Evolutionary conservation across 2,329 filamentous ascomycete species (phyloP).

Genomic region (Cordyceps javanica): DNA sequence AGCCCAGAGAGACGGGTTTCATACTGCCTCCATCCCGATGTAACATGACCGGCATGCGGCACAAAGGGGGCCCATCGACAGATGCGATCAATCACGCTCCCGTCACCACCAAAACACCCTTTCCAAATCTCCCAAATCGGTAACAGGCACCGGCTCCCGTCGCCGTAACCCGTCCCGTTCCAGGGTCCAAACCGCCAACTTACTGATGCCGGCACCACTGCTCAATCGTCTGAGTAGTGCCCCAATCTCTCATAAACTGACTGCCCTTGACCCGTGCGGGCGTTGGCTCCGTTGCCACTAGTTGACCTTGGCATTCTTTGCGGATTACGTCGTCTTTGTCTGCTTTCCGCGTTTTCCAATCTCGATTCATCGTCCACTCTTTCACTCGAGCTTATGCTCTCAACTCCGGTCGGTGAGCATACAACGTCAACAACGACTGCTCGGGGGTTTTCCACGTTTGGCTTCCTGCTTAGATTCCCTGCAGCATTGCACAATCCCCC

Average conservation of each 20-base stretch:
- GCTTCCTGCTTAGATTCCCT: too few species aligned
- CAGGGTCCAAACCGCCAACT: constrained; percentile 1
- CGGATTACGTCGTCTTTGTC: not conserved
- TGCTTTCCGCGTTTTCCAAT: not conserved
- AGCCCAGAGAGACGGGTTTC: not conserved
- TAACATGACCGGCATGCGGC: not conserved
- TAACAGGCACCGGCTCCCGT: constrained; percentile 2
- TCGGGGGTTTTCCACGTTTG: not conserved
- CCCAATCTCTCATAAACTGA: too few species aligned
- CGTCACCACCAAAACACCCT: not conserved
- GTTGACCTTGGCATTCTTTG: not conserved
- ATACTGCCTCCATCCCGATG: not conserved
- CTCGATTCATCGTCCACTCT: not conserved
- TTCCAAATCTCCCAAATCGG: constrained; percentile 3
- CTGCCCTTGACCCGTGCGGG: too few species aligned
- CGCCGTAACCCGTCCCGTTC: not conserved
- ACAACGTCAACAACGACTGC: not conserved
- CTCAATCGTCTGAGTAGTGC: too few species aligned
- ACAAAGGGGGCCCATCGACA: not conserved
- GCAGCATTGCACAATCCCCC: not conserved
- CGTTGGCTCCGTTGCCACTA: not conserved
- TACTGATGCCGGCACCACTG: too few species aligned
- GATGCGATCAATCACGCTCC: not conserved
- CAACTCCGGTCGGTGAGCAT: not conserved
- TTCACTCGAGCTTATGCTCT: not conserved